These are phyloP conservation scores for Barnettozyma hawaiiensis DNA, from an alignment of 1,139 yeast species.

Conservation along the genomic window DNA sequence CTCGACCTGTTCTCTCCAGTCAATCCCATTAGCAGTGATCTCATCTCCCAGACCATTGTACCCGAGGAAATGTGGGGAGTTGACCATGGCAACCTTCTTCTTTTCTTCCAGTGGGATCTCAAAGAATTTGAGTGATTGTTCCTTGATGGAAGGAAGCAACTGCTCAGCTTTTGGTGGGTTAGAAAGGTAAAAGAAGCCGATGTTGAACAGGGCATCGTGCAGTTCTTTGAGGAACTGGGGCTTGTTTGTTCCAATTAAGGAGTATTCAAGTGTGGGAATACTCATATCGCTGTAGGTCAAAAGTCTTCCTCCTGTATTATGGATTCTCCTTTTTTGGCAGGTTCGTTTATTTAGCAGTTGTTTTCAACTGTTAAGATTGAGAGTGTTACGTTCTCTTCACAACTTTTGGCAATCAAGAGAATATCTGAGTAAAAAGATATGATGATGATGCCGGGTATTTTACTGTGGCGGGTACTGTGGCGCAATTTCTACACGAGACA, in stretches of 20 bases:
- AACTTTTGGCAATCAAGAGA: too few relatives aligned
- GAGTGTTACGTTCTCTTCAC: too few relatives aligned
- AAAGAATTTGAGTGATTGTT: slow-evolving; percentile 45
- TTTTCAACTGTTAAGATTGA: too few relatives aligned
- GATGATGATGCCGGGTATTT: too few relatives aligned
- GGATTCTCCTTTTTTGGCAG: too few relatives aligned
- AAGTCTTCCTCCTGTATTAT: too few relatives aligned
- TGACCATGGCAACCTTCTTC: slow-evolving; percentile 49
- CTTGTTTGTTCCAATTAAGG: slow-evolving; percentile 32
- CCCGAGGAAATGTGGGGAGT: slow-evolving; percentile 63
- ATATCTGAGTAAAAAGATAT: too few relatives aligned
- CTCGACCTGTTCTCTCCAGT: slow-evolving; percentile 67
- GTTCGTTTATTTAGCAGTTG: too few relatives aligned
- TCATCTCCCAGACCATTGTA: slow-evolving; percentile 64
- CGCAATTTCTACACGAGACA: too few relatives aligned
- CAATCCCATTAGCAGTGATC: slow-evolving; percentile 53
- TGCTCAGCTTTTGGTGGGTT: slow-evolving; percentile 29
- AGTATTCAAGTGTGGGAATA: slow-evolving; percentile 26
- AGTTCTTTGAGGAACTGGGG: slow-evolving; percentile 41
- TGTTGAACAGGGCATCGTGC: slow-evolving; percentile 50
- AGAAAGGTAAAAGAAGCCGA: slow-evolving; percentile 53
- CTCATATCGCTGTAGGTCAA: background rate
- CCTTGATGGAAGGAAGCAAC: slow-evolving; percentile 38
- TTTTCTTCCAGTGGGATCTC: slow-evolving; percentile 49
- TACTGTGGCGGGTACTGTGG: too few relatives aligned